Evolutionary conservation across 2,329 filamentous ascomycete genomes (phyloP).

Genomic region (Claviceps maximensis): DNA sequence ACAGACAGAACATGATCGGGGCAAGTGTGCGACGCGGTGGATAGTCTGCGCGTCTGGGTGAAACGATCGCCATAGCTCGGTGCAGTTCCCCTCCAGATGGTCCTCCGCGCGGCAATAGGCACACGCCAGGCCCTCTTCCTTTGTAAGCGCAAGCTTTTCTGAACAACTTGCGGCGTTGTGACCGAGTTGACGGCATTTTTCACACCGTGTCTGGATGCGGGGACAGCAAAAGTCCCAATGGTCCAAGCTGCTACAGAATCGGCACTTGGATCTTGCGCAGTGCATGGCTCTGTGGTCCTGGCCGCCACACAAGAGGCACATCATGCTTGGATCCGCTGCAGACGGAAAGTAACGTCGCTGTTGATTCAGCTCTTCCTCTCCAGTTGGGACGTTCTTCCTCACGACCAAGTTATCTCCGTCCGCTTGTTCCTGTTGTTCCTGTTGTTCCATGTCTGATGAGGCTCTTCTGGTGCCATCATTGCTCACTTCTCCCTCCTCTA

Average conservation of each 20-base stretch:
- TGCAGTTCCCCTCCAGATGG: conserved; percentile 48
- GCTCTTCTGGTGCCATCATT: conserved; percentile 1
- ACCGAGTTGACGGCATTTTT: conserved; percentile 49
- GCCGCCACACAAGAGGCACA: conserved; percentile 40
- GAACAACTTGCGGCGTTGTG: conserved; percentile 39
- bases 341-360: conserved; percentile 40
- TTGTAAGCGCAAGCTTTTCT: conserved; percentile 40
- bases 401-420: conserved; percentile 4
- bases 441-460: neutral
- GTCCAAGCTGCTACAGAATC: conserved; percentile 29
- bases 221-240: conserved; percentile 41
- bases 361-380: conserved; percentile 23
- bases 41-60: conserved; percentile 24
- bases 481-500: conserved; percentile 1
- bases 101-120: conserved; percentile 41
- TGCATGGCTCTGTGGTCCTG: conserved; percentile 29
- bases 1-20: conserved; percentile 42
- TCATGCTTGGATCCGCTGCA: conserved; percentile 24
- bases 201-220: conserved; percentile 32
- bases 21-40: conserved; percentile 36
- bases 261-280: conserved; percentile 36
- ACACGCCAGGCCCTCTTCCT: conserved; percentile 44
- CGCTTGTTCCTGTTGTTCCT: neutral
- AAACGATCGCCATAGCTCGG: conserved; percentile 47
- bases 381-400: conserved; percentile 14